phyloP scores from a whole-genome alignment of 75 land plant genomes.

The Sequoia sempervirens region DNA sequence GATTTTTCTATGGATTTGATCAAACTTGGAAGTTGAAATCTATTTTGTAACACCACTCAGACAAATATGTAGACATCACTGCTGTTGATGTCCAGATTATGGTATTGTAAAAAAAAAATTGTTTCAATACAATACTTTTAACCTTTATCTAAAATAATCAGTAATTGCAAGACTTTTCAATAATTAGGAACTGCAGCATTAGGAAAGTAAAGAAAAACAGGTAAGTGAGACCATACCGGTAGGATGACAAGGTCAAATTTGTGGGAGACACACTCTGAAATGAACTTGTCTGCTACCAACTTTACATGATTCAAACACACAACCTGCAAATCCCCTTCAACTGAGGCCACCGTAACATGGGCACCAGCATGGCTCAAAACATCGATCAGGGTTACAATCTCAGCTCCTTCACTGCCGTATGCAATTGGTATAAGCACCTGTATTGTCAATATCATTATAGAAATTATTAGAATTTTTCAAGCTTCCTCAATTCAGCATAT shows the following conservation, averaged over 20 bases:
- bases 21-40: background rate
- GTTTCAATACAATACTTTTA: too few relatives aligned
- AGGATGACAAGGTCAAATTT: slow-evolving; percentile 76
- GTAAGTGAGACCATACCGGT: slow-evolving; percentile 39
- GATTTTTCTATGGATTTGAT: background rate
- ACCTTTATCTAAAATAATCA: too few relatives aligned
- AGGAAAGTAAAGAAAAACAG: background rate
- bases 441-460: background rate
- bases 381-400: slow-evolving; percentile 65
- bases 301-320: slow-evolving; percentile 44
- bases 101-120: too few relatives aligned
- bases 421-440: slow-evolving; percentile 81
- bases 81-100: too few relatives aligned
- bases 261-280: slow-evolving; percentile 40
- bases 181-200: too few relatives aligned
- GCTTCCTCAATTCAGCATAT: background rate
- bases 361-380: slow-evolving; percentile 81
- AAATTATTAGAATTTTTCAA: background rate
- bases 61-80: too few relatives aligned
- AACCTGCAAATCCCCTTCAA: slow-evolving; percentile 53
- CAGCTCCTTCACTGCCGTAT: slow-evolving; percentile 75
- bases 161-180: too few relatives aligned
- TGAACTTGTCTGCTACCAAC: slow-evolving; percentile 56
- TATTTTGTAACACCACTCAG: background rate
- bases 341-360: slow-evolving; percentile 68